phyloP scores from a whole-genome alignment of 1,284 basidiomycete species.

The Mycosarcoma maydis region DNA sequence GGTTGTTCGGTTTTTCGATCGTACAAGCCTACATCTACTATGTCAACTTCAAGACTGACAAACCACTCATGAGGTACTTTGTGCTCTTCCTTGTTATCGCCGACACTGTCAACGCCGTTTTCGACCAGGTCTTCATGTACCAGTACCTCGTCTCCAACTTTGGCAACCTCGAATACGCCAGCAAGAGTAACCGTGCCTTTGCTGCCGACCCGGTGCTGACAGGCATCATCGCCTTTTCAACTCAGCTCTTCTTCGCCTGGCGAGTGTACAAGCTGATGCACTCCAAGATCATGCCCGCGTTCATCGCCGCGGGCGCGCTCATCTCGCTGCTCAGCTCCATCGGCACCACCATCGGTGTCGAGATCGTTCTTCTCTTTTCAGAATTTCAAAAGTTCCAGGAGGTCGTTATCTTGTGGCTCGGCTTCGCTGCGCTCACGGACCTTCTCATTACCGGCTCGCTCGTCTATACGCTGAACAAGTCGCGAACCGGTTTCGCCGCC shows the following conservation, averaged over 20 bases:
- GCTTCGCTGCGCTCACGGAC: conserved; percentile 57
- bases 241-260: conserved; percentile 64
- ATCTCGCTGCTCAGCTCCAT: conserved; percentile 52
- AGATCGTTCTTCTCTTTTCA: conserved; percentile 45
- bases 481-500: conserved; percentile 59
- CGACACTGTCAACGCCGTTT: conserved; percentile 52
- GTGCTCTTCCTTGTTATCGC: conserved; percentile 52
- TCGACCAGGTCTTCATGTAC: conserved; percentile 58
- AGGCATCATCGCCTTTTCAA: conserved; percentile 55
- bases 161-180: conserved; percentile 48
- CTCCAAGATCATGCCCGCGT: conserved; percentile 44
- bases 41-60: conserved; percentile 55
- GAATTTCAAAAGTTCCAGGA: conserved; percentile 61
- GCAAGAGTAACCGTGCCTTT: conserved; percentile 44
- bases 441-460: conserved; percentile 54
- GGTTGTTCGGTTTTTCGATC: conserved; percentile 58
- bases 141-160: conserved; percentile 59
- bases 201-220: conserved; percentile 57
- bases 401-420: conserved; percentile 62
- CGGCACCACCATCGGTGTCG: conserved; percentile 58
- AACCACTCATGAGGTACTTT: conserved; percentile 51
- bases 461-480: conserved; percentile 57
- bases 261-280: conserved; percentile 58
- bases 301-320: conserved; percentile 38
- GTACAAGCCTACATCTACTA: conserved; percentile 62